phyloP scores from a whole-genome alignment of 1,139 yeast species.

The Yamadazyma diddensiae region DNA sequence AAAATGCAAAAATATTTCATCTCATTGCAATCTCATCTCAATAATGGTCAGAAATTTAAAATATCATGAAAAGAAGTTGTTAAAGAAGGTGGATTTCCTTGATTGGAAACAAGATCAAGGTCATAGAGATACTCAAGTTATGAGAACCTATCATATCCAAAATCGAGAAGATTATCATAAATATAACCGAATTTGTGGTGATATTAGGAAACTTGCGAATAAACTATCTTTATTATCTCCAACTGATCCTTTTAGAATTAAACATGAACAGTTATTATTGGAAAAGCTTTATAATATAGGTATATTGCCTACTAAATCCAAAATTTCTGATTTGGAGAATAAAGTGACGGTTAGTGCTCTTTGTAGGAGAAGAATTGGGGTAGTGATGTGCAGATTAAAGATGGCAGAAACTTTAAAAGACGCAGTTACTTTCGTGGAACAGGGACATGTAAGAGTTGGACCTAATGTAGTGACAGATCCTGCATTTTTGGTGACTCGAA shows the following conservation, averaged over 20 bases:
- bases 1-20: background rate
- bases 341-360: constrained; percentile 88
- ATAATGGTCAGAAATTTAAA: constrained; percentile 86
- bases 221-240: constrained; percentile 82
- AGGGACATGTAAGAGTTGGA: constrained; percentile 97
- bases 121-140: constrained; percentile 92
- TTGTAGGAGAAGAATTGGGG: constrained; percentile 89
- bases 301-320: constrained; percentile 75
- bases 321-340: constrained; percentile 90
- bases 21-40: background rate
- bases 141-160: constrained; percentile 91
- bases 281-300: constrained; percentile 92
- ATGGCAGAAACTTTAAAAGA: constrained; percentile 91
- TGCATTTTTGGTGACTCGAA: constrained; percentile 87
- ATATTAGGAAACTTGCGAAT: constrained; percentile 80
- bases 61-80: constrained; percentile 91
- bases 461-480: constrained; percentile 96
- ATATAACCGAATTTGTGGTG: constrained; percentile 90
- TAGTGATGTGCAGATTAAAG: constrained; percentile 89
- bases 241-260: constrained; percentile 77
- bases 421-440: constrained; percentile 90
- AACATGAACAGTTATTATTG: constrained; percentile 81
- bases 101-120: constrained; percentile 98
- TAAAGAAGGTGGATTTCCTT: constrained; percentile 93
- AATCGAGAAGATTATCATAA: constrained; percentile 95